phyloP scores from a whole-genome alignment of 208 protist species.

The Leishmania lainsoni region DNA sequence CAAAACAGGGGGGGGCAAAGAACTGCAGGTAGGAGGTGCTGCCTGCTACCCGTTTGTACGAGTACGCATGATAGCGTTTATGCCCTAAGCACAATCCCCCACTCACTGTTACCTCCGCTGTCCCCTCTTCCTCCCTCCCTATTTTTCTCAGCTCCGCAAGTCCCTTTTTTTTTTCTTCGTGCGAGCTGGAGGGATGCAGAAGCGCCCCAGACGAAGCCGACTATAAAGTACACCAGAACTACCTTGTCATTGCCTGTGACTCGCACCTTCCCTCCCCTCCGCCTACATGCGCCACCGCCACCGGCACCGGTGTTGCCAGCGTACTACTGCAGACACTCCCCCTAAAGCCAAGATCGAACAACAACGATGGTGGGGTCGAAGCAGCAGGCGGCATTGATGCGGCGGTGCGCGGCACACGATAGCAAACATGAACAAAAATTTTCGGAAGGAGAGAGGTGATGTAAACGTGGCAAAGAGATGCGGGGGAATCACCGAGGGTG shows the following conservation, averaged over 20 bases:
- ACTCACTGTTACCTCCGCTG: not conserved
- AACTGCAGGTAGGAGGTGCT: not conserved
- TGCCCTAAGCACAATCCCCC: not conserved
- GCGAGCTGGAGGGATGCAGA: constrained; percentile 13
- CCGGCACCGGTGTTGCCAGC: not conserved
- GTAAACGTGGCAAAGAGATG: constrained; percentile 16
- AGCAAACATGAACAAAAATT: not conserved
- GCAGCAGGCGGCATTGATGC: not conserved
- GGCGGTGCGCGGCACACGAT: not conserved
- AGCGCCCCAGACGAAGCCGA: constrained; percentile 24
- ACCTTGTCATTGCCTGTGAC: constrained; percentile 30
- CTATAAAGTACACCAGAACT: constrained; percentile 24
- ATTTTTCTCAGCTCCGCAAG: not conserved
- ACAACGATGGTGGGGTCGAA: not conserved
- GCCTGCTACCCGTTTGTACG: not conserved
- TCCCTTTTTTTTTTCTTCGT: not conserved
- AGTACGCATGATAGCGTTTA: not conserved
- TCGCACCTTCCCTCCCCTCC: not conserved
- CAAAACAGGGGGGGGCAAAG: not conserved
- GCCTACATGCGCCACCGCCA: not conserved
- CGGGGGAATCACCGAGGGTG: constrained; percentile 22
- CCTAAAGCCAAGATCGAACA: not conserved
- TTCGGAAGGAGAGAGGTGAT: not conserved
- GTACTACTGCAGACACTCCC: not conserved
- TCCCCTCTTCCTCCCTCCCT: not conserved